Base-by-base conservation (phyloP, 2,329 filamentous ascomycete genomes). In the Hypoxylon sp. region DNA sequence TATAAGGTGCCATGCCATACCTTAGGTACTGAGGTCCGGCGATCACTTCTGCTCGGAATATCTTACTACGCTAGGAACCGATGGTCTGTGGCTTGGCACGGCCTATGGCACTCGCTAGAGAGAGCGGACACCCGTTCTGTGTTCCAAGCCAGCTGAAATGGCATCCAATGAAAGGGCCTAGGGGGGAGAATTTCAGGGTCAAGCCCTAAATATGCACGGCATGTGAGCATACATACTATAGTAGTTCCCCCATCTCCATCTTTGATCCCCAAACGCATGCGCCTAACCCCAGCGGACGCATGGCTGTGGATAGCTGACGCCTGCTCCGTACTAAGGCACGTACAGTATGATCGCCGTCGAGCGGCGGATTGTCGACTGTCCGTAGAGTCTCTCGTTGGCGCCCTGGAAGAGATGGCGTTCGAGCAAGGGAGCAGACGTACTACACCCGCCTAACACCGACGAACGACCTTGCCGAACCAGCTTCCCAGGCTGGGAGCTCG, bases 291-390 rank as follows among this genome's bases (percentile, higher is more conserved):
- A 35, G 47, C 21, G 33, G 47, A 35, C n/a, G 52, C 49, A 62
- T 24, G 60, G 46, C 40, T 56, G 52, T 62, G 58, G 51, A 55
- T 62, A 58, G 58, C 58, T 61, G 61, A 62, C 54, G 58, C 54
- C 48, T 45, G 35, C 47, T 51, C 47, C 38, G 5, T 45, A 45
- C 40, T 21, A 23, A 43, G 20, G 33, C 38, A 45, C 46, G 50
- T 29, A 48, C 35, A 45, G 41, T 51, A 43, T 46, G 54, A 58
- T 58, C 24, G 49, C 33, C 45, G 46, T 48, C 31, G 35, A 56
- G 48, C 48, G 24, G 35, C 26, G 49, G 45, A 48, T 45, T 45
- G 23, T 33, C 18, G 33, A 23, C 23, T 23, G 54, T 29, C 15
- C 27, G 33, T 50, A 45, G 21, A 51, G 53, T 47, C 46, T 48